Evolutionary conservation across 768 basidiomycete genomes (phyloP), one percentile per base, ranked within the genome.

Genomic region (Mycena olivaceomarginata): DNA sequence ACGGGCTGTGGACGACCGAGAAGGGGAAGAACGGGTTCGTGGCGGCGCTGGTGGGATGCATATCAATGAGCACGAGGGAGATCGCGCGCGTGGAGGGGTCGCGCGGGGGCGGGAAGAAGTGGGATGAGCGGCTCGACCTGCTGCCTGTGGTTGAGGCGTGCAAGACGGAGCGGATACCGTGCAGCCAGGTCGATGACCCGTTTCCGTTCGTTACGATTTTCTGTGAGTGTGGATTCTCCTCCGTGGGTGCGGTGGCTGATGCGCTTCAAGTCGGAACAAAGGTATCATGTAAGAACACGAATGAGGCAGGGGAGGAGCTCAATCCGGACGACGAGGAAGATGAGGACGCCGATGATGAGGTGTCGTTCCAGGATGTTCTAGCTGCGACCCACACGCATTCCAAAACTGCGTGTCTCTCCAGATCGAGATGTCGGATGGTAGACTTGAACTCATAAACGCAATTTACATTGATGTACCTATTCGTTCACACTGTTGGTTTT

Each of bases 1-100:
- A 83, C 64, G 79, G 79, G 2, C 60, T 77, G 51, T 82, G 82
- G 82, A 77, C 74, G 37, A 31, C 57, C 46, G 80, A 79, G 74
- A 43, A 48, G 20, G 72, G 66, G 7, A 74, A 79, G 67, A 63
- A 70, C 1, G 72, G 72, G 9, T 82, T 82, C 73, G 18, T 80
- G 37, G 11, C 39, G 13, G 75, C 81, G n/a, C 59, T 82, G 13
- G 80, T 76, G 45, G n/a, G 65, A 31, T 76, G 78, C 56, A 75
- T 82, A 64, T 45, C 43, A 1, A 74, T 70, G 25, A 75, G 77
- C 31, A 65, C 73, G 7, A 64, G 39, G 59, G 67, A 73, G 57
- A 67, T 76, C 46, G 71, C 69, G 64, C 67, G 72, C 60, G 71
- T 76, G 64, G 78, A 79, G 60, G 78, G 70, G 20, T 57, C 78